Evolutionary conservation across 139 green algal genomes (phyloP), one percentile per base, ranked within the genome.

Genomic region (Picochlorum sp.): DNA sequence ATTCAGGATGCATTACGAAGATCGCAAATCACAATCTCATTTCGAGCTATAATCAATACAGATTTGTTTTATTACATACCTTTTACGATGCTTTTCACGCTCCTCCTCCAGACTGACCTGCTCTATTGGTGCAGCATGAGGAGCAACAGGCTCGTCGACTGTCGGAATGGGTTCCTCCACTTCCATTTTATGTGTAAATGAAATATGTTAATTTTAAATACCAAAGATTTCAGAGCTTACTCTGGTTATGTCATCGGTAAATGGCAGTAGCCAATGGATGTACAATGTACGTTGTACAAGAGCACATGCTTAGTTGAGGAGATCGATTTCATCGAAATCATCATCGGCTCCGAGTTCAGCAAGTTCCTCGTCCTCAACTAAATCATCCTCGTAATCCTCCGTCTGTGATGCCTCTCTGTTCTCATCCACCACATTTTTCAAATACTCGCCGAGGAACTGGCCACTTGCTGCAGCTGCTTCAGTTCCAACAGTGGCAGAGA

Each of bases 31-130:
- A 58, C 41, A 7, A 37, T 7, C 26, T 9, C 26, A 9, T 12
- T 26, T 55, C 18, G 12, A 39, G 10, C 45, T 55, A 55, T 55
- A 26, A n/a, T n/a, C n/a, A n/a, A n/a, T n/a, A n/a, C n/a, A n/a
- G n/a, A n/a, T n/a, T n/a, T n/a, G 7, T 47, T 16, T 16, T 50
- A 10, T 31, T 18, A 14, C 64, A 1, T 30, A 75, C 78, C 78
- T 68, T 2, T 26, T 35, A 3, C 45, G 50, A 43, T 86, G 79
- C 60, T 79, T 81, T 28, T 81, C 70, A 5, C 75, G 36, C 50
- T 83, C 75, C 50, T 80, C 67, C 2, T 80, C 66, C 9, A 85
- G 64, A 3, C 37, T 30, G 7, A 55, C 61, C 22, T 14, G 39
- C 22, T 6, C 39, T 47, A n/a, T 25, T 47, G 39, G 12, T 47